Percentiles rank a stretch among this genome's conserved stretches.
Conservation (phyloP, 2,329 filamentous ascomycete species). For the Pseudopithomyces chartarum region DNA sequence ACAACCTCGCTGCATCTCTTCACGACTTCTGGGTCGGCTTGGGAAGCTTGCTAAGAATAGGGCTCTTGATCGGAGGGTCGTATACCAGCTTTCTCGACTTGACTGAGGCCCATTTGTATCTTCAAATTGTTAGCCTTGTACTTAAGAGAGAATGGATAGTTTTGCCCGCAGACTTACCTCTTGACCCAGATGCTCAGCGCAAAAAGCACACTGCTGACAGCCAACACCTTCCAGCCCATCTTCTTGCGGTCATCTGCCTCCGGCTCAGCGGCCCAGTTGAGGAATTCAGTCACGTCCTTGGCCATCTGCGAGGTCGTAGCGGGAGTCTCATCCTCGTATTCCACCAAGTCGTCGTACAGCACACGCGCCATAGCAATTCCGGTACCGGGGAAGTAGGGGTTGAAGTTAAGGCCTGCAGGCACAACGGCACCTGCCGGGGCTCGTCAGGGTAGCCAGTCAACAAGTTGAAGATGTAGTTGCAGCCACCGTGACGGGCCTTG, state of each 20-base stretch:
- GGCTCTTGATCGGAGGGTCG: conserved; percentile 65
- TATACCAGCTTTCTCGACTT: conserved; percentile 96
- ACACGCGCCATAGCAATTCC: conserved; percentile 99
- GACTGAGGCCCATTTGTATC: conserved; percentile 96
- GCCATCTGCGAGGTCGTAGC: conserved; percentile 98
- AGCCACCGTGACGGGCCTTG: conserved; percentile 97
- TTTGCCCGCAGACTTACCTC: conserved; percentile 59
- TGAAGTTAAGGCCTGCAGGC: conserved; percentile 95
- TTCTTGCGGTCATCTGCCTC: conserved; percentile 99
- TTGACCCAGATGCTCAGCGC: conserved; percentile 96
- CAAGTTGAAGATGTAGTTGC: conserved; percentile 97
- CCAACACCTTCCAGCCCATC: conserved; percentile 97
- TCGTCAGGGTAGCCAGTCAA: conserved; percentile 98
- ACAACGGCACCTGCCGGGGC: conserved; percentile 87
- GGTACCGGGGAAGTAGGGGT: conserved; percentile 99
- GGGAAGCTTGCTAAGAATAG: conserved; percentile 34
- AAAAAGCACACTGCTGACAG: conserved; percentile 77
- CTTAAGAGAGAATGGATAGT: neutral
- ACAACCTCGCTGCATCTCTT: conserved; percentile 27
- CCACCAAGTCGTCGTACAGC: conserved; percentile 93
- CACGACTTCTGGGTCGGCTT: conserved; percentile 44
- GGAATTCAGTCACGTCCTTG: conserved; percentile 98
- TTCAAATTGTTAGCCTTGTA: conserved; percentile 40
- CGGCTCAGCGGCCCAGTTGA: conserved; percentile 98
- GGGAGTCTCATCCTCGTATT: conserved; percentile 96